Evolutionary conservation across 805 yeast genomes (phyloP).

Genomic region (Saturnispora mendoncae): DNA sequence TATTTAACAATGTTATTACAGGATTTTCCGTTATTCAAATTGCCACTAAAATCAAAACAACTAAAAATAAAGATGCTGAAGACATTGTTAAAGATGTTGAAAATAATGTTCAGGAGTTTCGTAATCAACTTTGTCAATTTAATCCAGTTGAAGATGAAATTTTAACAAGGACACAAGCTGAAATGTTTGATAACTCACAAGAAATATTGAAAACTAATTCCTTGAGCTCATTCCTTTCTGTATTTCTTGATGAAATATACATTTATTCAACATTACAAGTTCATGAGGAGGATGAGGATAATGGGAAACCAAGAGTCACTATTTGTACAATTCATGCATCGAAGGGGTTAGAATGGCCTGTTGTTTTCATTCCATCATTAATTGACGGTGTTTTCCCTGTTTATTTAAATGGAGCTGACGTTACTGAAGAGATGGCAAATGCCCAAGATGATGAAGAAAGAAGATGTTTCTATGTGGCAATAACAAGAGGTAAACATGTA

Average conservation of each 20-base stretch:
- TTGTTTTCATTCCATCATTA: conserved; percentile 73
- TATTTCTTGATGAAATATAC: conserved; percentile 28
- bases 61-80: conserved; percentile 17
- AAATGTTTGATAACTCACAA: conserved; percentile 6
- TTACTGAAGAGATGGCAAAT: conserved; percentile 16
- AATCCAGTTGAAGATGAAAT: conserved; percentile 20
- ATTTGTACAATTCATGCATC: conserved; percentile 86
- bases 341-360: conserved; percentile 94
- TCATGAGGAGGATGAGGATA: conserved; percentile 5
- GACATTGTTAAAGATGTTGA: conserved; percentile 17
- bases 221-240: conserved; percentile 22
- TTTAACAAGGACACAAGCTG: conserved; percentile 19
- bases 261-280: conserved; percentile 15
- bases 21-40: conserved; percentile 18
- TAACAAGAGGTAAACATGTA: conserved; percentile 66
- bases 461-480: conserved; percentile 78
- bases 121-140: conserved; percentile 22
- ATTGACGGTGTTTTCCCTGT: conserved; percentile 59
- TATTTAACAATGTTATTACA: conserved; percentile 19
- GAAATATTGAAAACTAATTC: neutral
- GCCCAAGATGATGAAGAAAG: conserved; percentile 60
- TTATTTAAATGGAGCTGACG: conserved; percentile 30
- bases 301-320: conserved; percentile 19
- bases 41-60: conserved; percentile 15
- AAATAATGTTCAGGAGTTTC: conserved; percentile 24